Conservation (phyloP, 78 protist genomes). For the Mastigamoeba balamuthi region DNA sequence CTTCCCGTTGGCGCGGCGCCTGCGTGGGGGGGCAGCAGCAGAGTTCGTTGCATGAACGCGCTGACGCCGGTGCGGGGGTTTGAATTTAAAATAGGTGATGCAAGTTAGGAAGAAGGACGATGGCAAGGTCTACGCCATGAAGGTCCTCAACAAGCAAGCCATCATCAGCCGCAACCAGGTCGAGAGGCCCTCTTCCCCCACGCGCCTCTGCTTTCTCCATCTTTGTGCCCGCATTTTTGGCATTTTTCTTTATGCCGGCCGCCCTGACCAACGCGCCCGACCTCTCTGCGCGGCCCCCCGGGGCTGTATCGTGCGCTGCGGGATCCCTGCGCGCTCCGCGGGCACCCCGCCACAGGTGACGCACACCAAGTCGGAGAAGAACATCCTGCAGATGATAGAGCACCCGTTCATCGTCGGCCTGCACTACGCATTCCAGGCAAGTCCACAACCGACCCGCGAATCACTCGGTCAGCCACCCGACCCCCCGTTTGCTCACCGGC, state of each 20-base stretch:
- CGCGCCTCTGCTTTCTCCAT: too few relatives aligned
- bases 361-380: conserved; percentile 83
- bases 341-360: conserved; percentile 16
- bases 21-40: too few relatives aligned
- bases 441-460: conserved; percentile 4
- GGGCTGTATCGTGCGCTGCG: background rate
- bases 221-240: too few relatives aligned
- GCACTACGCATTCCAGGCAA: conserved; percentile 83
- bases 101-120: conserved; percentile 65
- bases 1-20: background rate
- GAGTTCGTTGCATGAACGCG: too few relatives aligned
- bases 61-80: too few relatives aligned
- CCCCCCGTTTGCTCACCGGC: too few relatives aligned
- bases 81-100: conserved; percentile 67
- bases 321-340: background rate
- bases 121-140: conserved; percentile 74
- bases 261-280: too few relatives aligned
- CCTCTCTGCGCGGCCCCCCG: too few relatives aligned
- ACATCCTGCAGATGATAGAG: conserved; percentile 63
- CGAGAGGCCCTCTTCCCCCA: too few relatives aligned
- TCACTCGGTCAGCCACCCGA: too few relatives aligned
- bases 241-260: too few relatives aligned
- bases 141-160: conserved; percentile 64
- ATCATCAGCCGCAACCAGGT: conserved; percentile 50
- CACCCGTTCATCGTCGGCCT: conserved; percentile 82